phyloP scores from a whole-genome alignment of 345 rosid genomes.

The Eucalyptus lansdowneana region DNA sequence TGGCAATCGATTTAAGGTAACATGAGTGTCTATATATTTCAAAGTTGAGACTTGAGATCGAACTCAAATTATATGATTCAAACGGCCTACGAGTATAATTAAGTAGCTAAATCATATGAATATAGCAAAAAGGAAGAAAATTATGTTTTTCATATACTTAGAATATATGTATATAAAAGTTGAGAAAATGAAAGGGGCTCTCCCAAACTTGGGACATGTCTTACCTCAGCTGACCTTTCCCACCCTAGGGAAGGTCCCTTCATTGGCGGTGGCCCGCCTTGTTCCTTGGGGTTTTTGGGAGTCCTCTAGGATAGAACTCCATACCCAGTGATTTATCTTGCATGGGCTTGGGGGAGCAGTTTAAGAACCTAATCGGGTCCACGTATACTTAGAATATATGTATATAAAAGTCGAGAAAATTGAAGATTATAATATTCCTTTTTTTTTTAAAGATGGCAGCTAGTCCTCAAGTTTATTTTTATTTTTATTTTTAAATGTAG shows the following conservation, averaged over 20 bases:
- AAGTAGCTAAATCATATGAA: background rate
- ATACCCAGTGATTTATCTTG: rapidly evolving
- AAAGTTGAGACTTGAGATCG: background rate
- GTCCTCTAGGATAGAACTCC: too few relatives aligned
- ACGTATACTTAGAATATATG: background rate
- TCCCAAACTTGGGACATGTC: too few relatives aligned
- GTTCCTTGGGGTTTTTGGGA: too few relatives aligned
- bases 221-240: rapidly evolving
- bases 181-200: background rate
- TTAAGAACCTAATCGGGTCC: too few relatives aligned
- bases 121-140: background rate
- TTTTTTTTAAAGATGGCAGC: background rate
- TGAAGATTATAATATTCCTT: background rate
- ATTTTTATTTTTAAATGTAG: too few relatives aligned
- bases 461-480: background rate
- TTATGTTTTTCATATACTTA: background rate
- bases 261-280: too few relatives aligned
- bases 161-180: background rate
- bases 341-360: too few relatives aligned
- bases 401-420: background rate
- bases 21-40: background rate
- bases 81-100: rapidly evolving
- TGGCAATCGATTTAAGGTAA: rapidly evolving
- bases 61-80: background rate
- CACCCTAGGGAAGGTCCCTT: too few relatives aligned